Percentiles rank a stretch among this genome's conserved stretches.
Conservation (phyloP, 2,329 filamentous ascomycete species). For the Fusarium sp. region DNA sequence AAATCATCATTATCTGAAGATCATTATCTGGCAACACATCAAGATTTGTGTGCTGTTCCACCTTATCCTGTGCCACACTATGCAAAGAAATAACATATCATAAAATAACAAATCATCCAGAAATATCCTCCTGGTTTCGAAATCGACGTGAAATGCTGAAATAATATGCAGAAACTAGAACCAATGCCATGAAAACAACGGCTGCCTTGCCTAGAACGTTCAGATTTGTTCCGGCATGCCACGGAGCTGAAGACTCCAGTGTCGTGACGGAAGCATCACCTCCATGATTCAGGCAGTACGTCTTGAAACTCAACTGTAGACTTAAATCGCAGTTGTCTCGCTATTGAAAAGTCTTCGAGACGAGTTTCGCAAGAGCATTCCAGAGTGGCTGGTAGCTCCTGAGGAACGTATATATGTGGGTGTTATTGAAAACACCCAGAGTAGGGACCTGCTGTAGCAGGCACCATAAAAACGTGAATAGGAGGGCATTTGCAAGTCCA, state of each 20-base stretch:
- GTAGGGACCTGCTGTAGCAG: slow-evolving; percentile 32
- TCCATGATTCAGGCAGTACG: background rate
- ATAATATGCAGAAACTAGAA: background rate
- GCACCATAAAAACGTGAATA: slow-evolving; percentile 44
- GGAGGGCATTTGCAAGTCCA: slow-evolving; percentile 19
- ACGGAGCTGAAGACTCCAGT: background rate
- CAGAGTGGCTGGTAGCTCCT: slow-evolving; percentile 31
- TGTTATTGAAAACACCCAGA: slow-evolving; percentile 37
- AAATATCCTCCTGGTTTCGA: slow-evolving; percentile 1
- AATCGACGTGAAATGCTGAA: background rate
- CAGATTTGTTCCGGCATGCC: background rate
- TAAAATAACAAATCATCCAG: slow-evolving; percentile 5
- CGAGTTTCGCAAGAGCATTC: slow-evolving; percentile 35
- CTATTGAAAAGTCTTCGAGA: slow-evolving; percentile 25
- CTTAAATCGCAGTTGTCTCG: slow-evolving; percentile 18
- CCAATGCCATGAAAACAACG: slow-evolving; percentile 14
- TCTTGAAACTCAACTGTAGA: slow-evolving; percentile 2
- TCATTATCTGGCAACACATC: slow-evolving; percentile 3
- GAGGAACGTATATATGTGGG: slow-evolving; percentile 49
- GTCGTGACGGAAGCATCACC: background rate
- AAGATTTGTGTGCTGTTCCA: slow-evolving; percentile 41
- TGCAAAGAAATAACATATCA: slow-evolving; percentile 12
- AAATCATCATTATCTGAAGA: slow-evolving; percentile 19
- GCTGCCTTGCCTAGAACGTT: slow-evolving; percentile 17
- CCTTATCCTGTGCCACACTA: slow-evolving; percentile 27